These are phyloP conservation scores for Boletales sp. DNA, from an alignment of 768 basidiomycete genomes.

Conservation along the genomic window DNA sequence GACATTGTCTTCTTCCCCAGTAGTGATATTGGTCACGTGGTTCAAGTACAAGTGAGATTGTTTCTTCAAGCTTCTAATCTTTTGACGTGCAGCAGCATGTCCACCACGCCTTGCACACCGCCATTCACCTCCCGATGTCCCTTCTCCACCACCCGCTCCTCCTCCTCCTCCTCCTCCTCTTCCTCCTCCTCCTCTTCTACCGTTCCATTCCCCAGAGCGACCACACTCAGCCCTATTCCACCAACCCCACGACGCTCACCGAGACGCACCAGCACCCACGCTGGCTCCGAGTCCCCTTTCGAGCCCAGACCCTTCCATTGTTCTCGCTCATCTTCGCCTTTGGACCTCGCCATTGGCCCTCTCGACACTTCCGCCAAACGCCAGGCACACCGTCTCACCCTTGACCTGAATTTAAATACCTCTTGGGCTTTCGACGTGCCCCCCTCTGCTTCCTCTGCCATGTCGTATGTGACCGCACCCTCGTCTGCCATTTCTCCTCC, in stretches of 20 bases:
- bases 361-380: slow-evolving; percentile 6
- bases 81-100: slow-evolving; percentile 31
- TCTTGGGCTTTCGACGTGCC: slow-evolving; percentile 15
- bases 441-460: slow-evolving; percentile 15
- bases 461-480: slow-evolving; percentile 21
- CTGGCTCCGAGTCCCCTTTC: slow-evolving; percentile 15
- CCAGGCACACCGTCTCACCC: slow-evolving; percentile 13
- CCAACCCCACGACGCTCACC: slow-evolving; percentile 1
- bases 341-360: slow-evolving; percentile 5
- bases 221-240: slow-evolving; percentile 3
- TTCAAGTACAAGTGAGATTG: background rate
- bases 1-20: background rate
- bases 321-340: background rate
- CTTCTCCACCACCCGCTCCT: background rate
- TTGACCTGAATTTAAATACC: slow-evolving; percentile 21
- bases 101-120: slow-evolving; percentile 27
- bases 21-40: slow-evolving; percentile 27
- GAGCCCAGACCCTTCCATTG: slow-evolving; percentile 15
- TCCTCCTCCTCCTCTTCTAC: slow-evolving; percentile 10
- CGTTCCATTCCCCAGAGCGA: slow-evolving; percentile 18
- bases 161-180: slow-evolving; percentile 1
- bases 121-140: slow-evolving; percentile 11
- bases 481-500: slow-evolving; percentile 9
- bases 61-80: background rate
- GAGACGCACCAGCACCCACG: slow-evolving; percentile 8